A percentile compares a stretch with the other conserved stretches of the same genome.
Conservation (phyloP, 1,139 yeast species). For the Protomyces arabidopsidicola region DNA sequence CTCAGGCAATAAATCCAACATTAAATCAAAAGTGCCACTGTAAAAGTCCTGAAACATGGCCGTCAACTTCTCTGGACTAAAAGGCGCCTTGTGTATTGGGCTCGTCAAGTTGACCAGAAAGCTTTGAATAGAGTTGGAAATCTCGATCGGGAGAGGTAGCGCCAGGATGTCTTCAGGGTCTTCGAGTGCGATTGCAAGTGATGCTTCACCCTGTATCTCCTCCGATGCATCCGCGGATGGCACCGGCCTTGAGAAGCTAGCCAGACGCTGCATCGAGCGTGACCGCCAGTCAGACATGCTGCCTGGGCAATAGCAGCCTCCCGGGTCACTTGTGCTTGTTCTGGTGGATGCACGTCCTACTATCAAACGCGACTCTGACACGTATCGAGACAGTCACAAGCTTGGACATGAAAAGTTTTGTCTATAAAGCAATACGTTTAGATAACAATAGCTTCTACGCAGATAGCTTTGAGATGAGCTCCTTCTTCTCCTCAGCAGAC, state of each 20-base stretch:
- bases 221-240: background rate
- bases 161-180: background rate
- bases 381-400: background rate
- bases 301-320: background rate
- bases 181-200: background rate
- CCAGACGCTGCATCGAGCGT: background rate
- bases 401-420: background rate
- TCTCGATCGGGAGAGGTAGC: constrained; percentile 7
- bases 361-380: background rate
- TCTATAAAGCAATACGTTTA: background rate
- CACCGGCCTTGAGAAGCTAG: background rate
- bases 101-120: constrained; percentile 17
- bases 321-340: too few relatives aligned
- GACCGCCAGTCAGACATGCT: constrained; percentile 2
- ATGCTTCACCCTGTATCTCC: background rate
- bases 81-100: constrained; percentile 23
- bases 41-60: constrained; percentile 24
- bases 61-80: constrained; percentile 16
- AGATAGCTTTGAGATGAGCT: constrained; percentile 6
- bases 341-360: too few relatives aligned
- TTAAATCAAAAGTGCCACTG: constrained; percentile 9
- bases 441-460: background rate
- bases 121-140: constrained; percentile 2
- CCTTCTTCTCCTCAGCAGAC: constrained; percentile 23
- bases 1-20: constrained; percentile 8